phyloP scores from a whole-genome alignment of 1,284 basidiomycete genomes.

The Pseudozyma pruni region DNA sequence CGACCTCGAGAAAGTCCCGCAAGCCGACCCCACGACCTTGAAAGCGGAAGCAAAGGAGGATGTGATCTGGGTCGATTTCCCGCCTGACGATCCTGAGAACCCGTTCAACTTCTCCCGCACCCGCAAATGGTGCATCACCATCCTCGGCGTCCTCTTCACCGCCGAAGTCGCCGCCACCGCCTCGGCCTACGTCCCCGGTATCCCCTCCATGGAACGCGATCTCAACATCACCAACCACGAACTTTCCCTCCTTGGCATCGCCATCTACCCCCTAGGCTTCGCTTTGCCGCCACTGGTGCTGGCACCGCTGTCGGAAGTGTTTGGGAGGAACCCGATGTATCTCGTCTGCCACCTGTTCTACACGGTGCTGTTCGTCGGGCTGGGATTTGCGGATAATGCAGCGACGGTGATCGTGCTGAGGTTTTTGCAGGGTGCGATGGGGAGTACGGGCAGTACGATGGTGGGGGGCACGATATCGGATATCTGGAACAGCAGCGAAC shows the following conservation, averaged over 20 bases:
- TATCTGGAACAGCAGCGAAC: slow-evolving; percentile 43
- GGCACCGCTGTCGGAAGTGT: slow-evolving; percentile 79
- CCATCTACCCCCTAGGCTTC: slow-evolving; percentile 73
- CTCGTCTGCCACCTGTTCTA: slow-evolving; percentile 74
- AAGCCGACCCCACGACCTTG: slow-evolving; percentile 10
- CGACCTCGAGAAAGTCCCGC: slow-evolving; percentile 37
- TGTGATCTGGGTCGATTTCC: slow-evolving; percentile 74
- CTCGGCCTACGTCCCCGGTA: slow-evolving; percentile 74
- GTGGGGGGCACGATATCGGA: slow-evolving; percentile 79
- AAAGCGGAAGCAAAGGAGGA: slow-evolving; percentile 7
- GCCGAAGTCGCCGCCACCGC: slow-evolving; percentile 71
- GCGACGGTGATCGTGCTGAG: slow-evolving; percentile 77
- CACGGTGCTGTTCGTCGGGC: slow-evolving; percentile 54
- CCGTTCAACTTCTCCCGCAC: slow-evolving; percentile 72
- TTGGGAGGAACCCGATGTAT: slow-evolving; percentile 79
- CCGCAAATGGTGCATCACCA: slow-evolving; percentile 75
- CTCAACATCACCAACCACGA: slow-evolving; percentile 74
- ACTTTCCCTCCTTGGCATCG: slow-evolving; percentile 75
- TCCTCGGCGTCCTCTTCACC: slow-evolving; percentile 72
- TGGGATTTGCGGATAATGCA: slow-evolving; percentile 73
- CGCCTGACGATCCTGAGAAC: slow-evolving; percentile 71
- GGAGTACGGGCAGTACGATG: slow-evolving; percentile 75
- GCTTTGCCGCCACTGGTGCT: slow-evolving; percentile 76
- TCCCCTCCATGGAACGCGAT: slow-evolving; percentile 76
- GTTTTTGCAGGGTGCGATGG: slow-evolving; percentile 77